phyloP scores from a whole-genome alignment of 192 early-diverging fungal species.

The Backusella morwellensis region DNA sequence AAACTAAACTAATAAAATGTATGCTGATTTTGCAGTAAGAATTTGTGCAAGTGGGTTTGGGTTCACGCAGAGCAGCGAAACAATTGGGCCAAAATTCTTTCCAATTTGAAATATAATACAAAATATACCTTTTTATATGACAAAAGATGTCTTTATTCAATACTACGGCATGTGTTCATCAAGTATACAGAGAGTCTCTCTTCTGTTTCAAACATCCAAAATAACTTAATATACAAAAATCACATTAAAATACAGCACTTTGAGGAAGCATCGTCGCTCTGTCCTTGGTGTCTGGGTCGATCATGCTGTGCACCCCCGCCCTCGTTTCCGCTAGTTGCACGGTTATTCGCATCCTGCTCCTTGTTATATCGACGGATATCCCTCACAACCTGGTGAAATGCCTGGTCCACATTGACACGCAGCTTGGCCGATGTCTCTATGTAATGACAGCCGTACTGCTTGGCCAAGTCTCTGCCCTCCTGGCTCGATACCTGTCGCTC shows the following conservation, averaged over 20 bases:
- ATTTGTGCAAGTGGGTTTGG: too few species aligned
- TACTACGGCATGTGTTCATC: too few species aligned
- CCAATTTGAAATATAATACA: too few species aligned
- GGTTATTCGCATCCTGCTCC: conserved; percentile 47
- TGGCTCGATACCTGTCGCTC: conserved; percentile 81
- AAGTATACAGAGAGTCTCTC: too few species aligned
- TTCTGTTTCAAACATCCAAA: too few species aligned
- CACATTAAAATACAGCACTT: neutral
- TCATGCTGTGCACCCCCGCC: neutral
- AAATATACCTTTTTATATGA: too few species aligned
- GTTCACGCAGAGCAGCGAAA: too few species aligned
- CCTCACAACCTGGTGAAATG: conserved; percentile 85
- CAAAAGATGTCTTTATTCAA: too few species aligned
- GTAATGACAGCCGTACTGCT: conserved; percentile 72
- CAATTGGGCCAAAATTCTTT: too few species aligned
- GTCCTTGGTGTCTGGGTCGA: neutral
- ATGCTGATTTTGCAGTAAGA: too few species aligned
- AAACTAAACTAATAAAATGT: too few species aligned
- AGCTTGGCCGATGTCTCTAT: conserved; percentile 89
- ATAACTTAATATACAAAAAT: neutral
- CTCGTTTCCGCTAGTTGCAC: neutral
- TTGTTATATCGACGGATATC: conserved; percentile 81
- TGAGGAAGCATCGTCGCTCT: neutral
- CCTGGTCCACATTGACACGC: conserved; percentile 90
- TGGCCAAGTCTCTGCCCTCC: conserved; percentile 84